Evolutionary conservation across 352 stramenopile species (phyloP).

Genomic region (Pilasporangium apinafurcum): DNA sequence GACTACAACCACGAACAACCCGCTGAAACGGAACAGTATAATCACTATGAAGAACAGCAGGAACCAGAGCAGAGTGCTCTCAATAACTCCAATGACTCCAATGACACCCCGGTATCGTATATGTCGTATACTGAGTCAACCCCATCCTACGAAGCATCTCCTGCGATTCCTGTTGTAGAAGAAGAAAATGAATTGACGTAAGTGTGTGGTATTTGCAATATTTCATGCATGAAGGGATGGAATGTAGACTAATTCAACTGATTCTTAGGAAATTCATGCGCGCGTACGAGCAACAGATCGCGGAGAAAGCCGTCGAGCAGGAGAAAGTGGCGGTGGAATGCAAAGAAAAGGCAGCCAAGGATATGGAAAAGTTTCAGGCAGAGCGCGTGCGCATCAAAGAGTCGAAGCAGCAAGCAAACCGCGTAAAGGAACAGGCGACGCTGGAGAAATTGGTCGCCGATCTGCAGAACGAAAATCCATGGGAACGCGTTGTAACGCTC

Average conservation of each 20-base stretch:
- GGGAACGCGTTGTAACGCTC: constrained; percentile 91
- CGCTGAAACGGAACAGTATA: constrained; percentile 10
- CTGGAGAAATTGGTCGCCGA: constrained; percentile 93
- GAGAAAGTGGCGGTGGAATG: constrained; percentile 66
- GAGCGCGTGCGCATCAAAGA: constrained; percentile 86
- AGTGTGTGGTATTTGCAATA: constrained; percentile 6
- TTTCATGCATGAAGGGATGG: not conserved
- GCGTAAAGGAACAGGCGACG: constrained; percentile 90
- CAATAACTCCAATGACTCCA: constrained; percentile 11
- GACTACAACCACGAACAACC: constrained; percentile 3
- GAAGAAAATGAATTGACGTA: constrained; percentile 78
- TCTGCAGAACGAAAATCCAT: constrained; percentile 92
- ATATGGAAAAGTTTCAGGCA: constrained; percentile 78
- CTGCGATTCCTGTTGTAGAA: constrained; percentile 35
- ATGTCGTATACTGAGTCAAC: no score
- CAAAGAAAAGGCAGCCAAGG: constrained; percentile 57
- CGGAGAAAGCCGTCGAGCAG: constrained; percentile 57
- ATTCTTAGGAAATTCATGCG: constrained; percentile 74
- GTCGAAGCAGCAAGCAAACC: constrained; percentile 89
- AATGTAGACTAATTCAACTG: no score
- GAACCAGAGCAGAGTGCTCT: constrained; percentile 7
- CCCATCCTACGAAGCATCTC: constrained; percentile 11
- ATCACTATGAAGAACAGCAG: constrained; percentile 11
- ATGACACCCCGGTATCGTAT: constrained; percentile 1
- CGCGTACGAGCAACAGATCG: constrained; percentile 64